Evolutionary conservation across 2,329 filamentous ascomycete species (phyloP).

Genomic region (Penicillium sp.): DNA sequence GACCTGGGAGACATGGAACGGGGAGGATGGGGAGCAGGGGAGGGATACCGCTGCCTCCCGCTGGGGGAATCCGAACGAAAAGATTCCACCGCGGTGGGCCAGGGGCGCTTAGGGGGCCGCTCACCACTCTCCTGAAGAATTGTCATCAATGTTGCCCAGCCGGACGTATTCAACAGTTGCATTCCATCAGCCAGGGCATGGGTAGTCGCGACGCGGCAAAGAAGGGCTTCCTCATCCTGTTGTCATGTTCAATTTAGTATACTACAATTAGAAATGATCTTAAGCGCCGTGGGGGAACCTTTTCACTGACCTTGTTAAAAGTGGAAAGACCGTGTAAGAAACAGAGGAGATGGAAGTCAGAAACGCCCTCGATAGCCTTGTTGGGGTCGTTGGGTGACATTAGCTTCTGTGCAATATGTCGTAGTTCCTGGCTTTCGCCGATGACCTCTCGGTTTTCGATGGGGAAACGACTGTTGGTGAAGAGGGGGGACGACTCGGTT

Average conservation of each 20-base stretch:
- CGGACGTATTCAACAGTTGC: slow-evolving; percentile 81
- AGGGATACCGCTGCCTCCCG: slow-evolving; percentile 32
- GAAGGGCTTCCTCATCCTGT: slow-evolving; percentile 85
- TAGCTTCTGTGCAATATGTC: slow-evolving; percentile 69
- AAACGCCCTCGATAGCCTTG: slow-evolving; percentile 70
- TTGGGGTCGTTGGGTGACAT: slow-evolving; percentile 66
- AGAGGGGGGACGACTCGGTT: slow-evolving; percentile 74
- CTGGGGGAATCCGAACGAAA: slow-evolving; percentile 36
- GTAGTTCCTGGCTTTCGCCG: slow-evolving; percentile 81
- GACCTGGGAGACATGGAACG: slow-evolving; percentile 46
- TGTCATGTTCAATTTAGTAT: too few relatives aligned
- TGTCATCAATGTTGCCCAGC: slow-evolving; percentile 91
- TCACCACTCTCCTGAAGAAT: slow-evolving; percentile 98
- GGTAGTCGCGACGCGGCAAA: slow-evolving; percentile 81
- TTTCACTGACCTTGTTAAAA: slow-evolving; percentile 73
- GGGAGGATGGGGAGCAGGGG: slow-evolving; percentile 29
- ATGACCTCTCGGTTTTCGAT: slow-evolving; percentile 90
- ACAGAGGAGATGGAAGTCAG: slow-evolving; percentile 92
- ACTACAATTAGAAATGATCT: too few relatives aligned
- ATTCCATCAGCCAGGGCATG: slow-evolving; percentile 81
- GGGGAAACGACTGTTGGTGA: slow-evolving; percentile 73
- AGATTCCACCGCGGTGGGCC: slow-evolving; percentile 47
- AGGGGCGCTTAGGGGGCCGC: slow-evolving; percentile 77
- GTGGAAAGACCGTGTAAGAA: slow-evolving; percentile 82
- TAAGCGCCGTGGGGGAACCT: too few relatives aligned